Percentiles rank a stretch among this genome's conserved stretches.
phyloP scores from a whole-genome alignment of 2,329 filamentous ascomycete genomes.

The Fusarium napiforme region DNA sequence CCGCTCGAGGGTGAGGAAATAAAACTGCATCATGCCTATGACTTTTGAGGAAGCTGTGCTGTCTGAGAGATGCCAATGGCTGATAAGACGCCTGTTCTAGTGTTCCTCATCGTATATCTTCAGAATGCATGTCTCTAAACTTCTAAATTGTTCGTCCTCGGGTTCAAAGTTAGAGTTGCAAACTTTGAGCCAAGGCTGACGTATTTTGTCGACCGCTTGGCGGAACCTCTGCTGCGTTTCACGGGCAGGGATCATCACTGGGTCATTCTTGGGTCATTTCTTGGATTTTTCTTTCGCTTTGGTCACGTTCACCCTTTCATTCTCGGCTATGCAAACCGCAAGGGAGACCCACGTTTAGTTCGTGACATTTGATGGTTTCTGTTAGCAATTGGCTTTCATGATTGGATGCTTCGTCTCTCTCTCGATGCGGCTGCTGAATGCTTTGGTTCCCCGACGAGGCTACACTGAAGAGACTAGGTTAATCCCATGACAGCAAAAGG shows the following conservation, averaged over 20 bases:
- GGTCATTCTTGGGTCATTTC: constrained; percentile 33
- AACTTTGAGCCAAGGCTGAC: constrained; percentile 13
- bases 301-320: constrained; percentile 21
- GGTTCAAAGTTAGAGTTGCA: neutral
- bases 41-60: neutral
- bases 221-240: constrained; percentile 12
- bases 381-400: constrained; percentile 36
- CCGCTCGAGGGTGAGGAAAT: constrained; percentile 14
- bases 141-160: neutral
- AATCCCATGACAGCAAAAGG: constrained; percentile 14
- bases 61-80: neutral
- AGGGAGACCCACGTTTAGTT: constrained; percentile 16
- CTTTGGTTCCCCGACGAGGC: constrained; percentile 2
- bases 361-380: constrained; percentile 6
- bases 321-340: constrained; percentile 20
- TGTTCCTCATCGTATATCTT: neutral
- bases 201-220: constrained; percentile 31
- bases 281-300: constrained; percentile 1
- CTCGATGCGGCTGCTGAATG: constrained; percentile 1
- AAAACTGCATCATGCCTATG: constrained; percentile 3
- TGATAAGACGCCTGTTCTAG: neutral
- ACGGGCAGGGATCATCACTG: constrained; percentile 10
- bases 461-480: neutral
- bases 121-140: neutral
- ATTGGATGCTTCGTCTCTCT: constrained; percentile 30